phyloP scores from a whole-genome alignment of 2,329 filamentous ascomycete genomes.

The Fusarium sp. region DNA sequence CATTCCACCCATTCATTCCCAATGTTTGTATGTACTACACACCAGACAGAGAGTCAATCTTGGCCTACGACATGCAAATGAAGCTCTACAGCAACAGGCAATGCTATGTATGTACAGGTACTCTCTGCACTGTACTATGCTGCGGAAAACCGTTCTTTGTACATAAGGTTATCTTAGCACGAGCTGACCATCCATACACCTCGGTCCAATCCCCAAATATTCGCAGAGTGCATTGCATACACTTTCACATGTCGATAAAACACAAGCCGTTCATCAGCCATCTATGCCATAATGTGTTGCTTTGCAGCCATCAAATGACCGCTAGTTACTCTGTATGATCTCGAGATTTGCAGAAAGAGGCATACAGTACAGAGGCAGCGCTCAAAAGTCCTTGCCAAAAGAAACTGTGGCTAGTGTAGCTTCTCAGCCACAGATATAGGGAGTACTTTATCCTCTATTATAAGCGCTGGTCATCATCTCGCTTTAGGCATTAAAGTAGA shows the following conservation, averaged over 20 bases:
- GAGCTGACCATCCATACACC: conserved; percentile 17
- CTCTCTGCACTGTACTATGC: background rate
- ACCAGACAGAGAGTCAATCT: background rate
- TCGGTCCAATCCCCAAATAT: conserved; percentile 22
- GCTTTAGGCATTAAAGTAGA: too few species aligned
- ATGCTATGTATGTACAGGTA: conserved; percentile 11
- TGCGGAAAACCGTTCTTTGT: conserved; percentile 10
- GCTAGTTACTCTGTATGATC: conserved; percentile 2
- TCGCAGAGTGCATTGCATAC: background rate
- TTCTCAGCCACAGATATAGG: too few species aligned
- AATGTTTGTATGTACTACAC: conserved; percentile 4
- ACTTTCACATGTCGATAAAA: conserved; percentile 32
- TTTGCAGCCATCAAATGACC: conserved; percentile 8
- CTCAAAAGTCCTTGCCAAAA: too few species aligned
- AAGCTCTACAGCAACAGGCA: conserved; percentile 13
- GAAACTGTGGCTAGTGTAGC: too few species aligned
- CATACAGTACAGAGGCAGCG: too few species aligned
- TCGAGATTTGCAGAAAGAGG: conserved; percentile 1
- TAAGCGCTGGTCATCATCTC: too few species aligned
- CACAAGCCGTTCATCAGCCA: conserved; percentile 9
- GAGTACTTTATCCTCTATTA: too few species aligned
- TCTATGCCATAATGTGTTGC: conserved; percentile 20
- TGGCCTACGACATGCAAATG: conserved; percentile 17
- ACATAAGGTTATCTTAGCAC: conserved; percentile 44
- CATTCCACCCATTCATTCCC: conserved; percentile 22